Conservation (phyloP, 1,139 yeast genomes). For the Hanseniaspora gamundiae region DNA sequence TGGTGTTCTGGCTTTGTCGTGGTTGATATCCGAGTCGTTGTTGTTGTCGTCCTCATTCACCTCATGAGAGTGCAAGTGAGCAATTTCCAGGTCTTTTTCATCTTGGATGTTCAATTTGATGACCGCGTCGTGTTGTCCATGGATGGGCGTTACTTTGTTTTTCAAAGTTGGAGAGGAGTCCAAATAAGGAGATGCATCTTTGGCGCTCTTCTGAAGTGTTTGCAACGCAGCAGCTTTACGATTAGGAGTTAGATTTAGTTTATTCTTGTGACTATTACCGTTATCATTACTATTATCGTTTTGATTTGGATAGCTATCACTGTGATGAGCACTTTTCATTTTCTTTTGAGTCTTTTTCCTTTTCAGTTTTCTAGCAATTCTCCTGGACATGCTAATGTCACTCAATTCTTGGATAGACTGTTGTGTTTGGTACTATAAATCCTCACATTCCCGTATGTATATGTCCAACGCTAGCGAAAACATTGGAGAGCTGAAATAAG, state of each 20-base stretch:
- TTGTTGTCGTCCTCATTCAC: background rate
- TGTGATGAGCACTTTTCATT: background rate
- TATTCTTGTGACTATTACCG: background rate
- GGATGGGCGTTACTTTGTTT: background rate
- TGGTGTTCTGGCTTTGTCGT: background rate
- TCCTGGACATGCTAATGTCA: constrained; percentile 1
- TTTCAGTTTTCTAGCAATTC: constrained; percentile 1
- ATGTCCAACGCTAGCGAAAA: no score
- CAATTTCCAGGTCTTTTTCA: no score
- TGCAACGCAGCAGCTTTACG: background rate
- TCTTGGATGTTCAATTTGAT: no score
- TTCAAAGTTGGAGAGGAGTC: background rate
- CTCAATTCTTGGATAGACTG: no score
- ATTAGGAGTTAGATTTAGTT: background rate
- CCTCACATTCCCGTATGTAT: no score
- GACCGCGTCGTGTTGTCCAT: no score
- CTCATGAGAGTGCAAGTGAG: background rate
- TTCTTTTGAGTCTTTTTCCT: background rate
- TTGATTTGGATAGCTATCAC: background rate
- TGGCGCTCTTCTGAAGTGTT: background rate
- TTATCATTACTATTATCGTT: background rate
- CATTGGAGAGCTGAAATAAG: no score
- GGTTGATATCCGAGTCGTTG: background rate
- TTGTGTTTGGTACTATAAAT: no score
- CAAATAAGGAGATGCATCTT: background rate